These are phyloP conservation scores for Psidium friedrichsthalianum DNA, from an alignment of 345 rosid species.

Conservation along the genomic window DNA sequence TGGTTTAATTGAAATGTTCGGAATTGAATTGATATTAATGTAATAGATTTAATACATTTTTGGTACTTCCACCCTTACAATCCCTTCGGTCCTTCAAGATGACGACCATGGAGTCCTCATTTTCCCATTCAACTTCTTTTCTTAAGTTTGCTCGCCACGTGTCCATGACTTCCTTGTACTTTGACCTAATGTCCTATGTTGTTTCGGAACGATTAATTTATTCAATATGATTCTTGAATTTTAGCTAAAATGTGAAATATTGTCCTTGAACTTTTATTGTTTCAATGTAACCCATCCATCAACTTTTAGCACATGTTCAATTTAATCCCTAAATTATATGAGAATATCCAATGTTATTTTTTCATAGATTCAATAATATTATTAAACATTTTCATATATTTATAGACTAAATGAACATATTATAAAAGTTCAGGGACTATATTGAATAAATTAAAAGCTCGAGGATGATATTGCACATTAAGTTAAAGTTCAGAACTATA, in stretches of 20 bases:
- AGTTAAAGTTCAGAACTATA: too few species aligned
- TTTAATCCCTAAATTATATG: background rate
- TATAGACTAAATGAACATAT: too few species aligned
- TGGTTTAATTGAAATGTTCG: too few species aligned
- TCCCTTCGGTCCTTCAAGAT: too few species aligned
- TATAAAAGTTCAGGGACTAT: too few species aligned
- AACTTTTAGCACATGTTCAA: rapidly evolving
- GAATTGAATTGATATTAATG: too few species aligned
- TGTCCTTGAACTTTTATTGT: rapidly evolving
- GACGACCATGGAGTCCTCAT: background rate
- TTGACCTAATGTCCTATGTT: rapidly evolving
- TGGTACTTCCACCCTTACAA: background rate
- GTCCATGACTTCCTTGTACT: rapidly evolving
- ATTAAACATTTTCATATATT: too few species aligned
- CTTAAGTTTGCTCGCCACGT: background rate
- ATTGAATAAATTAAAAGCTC: rapidly evolving
- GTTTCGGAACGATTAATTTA: rapidly evolving
- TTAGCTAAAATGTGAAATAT: too few species aligned
- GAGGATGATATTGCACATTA: too few species aligned
- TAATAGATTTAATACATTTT: too few species aligned
- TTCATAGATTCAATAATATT: too few species aligned
- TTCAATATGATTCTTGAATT: background rate
- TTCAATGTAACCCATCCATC: background rate
- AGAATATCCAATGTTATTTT: too few species aligned
- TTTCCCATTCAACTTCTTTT: background rate